phyloP scores from a whole-genome alignment of 352 stramenopile species.

The Paralagenidium karlingii region DNA sequence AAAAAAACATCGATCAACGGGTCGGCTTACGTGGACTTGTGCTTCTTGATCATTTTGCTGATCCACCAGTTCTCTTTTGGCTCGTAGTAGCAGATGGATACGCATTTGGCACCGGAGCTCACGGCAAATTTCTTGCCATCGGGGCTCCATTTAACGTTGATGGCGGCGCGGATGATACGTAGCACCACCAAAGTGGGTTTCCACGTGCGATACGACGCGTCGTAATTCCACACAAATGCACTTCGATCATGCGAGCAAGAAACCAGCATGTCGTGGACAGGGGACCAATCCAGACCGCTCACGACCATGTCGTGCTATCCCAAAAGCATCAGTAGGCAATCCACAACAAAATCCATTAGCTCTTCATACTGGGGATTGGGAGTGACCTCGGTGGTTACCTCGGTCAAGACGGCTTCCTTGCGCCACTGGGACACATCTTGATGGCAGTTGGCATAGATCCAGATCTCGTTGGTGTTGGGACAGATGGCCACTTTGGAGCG shows the following conservation, averaged over 20 bases:
- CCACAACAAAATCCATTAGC: background rate
- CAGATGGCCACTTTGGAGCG: conserved; percentile 83
- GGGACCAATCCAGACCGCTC: conserved; percentile 87
- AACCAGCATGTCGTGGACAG: conserved; percentile 88
- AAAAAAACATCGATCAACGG: background rate
- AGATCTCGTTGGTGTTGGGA: conserved; percentile 88
- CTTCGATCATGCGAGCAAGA: conserved; percentile 92
- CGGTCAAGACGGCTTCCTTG: conserved; percentile 73
- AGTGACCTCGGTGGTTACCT: conserved; percentile 14
- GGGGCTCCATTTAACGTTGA: conserved; percentile 90
- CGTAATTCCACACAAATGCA: conserved; percentile 92
- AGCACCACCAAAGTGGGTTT: conserved; percentile 88
- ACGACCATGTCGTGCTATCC: conserved; percentile 89
- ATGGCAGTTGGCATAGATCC: conserved; percentile 84
- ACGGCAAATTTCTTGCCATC: conserved; percentile 92
- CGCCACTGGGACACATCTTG: conserved; percentile 72
- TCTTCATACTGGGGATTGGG: background rate
- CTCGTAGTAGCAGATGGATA: conserved; percentile 91
- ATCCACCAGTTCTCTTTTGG: conserved; percentile 91
- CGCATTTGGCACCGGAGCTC: conserved; percentile 85
- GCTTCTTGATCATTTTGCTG: conserved; percentile 94
- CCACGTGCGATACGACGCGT: conserved; percentile 76
- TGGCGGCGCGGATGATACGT: conserved; percentile 84
- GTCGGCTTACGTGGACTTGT: conserved; percentile 88
- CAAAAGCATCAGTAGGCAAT: background rate